A percentile compares a stretch with the other conserved stretches of the same genome.
phyloP scores from a whole-genome alignment of 306 rosid species.

The Citrullus colocynthis region DNA sequence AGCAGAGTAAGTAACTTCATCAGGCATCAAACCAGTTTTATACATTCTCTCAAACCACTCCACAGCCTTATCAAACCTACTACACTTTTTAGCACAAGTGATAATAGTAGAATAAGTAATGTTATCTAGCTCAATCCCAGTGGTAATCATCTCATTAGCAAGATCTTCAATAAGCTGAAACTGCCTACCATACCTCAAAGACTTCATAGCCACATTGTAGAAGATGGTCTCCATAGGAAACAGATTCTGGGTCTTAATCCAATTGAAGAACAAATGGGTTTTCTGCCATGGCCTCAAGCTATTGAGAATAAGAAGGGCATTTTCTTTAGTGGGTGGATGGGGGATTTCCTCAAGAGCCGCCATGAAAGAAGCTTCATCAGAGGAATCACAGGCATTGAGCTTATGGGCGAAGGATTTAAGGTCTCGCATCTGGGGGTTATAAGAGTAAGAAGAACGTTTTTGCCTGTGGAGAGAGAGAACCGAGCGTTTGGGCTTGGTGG shows the following conservation, averaged over 20 bases:
- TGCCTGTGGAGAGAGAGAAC: conserved; percentile 59
- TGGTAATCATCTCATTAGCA: conserved; percentile 69
- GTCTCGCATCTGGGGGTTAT: conserved; percentile 52
- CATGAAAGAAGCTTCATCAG: conserved; percentile 34
- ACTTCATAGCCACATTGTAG: conserved; percentile 94
- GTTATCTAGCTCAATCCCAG: conserved; percentile 51
- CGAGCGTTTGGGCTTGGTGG: conserved; percentile 58
- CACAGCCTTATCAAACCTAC: conserved; percentile 57
- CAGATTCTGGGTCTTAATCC: conserved; percentile 56
- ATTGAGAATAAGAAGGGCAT: conserved; percentile 69
- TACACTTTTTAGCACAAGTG: conserved; percentile 65
- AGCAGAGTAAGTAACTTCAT: conserved; percentile 90
- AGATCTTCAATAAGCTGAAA: conserved; percentile 69
- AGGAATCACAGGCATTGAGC: conserved; percentile 35
- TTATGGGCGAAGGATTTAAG: conserved; percentile 43
- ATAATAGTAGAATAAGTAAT: conserved; percentile 85
- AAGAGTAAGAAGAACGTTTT: conserved; percentile 35
- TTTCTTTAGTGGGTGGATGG: conserved; percentile 43
- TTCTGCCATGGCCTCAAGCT: conserved; percentile 86
- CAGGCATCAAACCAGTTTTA: conserved; percentile 87
- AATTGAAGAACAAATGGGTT: conserved; percentile 44
- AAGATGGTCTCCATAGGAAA: conserved; percentile 84
- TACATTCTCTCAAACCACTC: conserved; percentile 96
- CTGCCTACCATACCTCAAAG: conserved; percentile 82
- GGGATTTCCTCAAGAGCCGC: conserved; percentile 52